Base-by-base conservation (phyloP, 345 rosid species). In the Barbarea vulgaris region DNA sequence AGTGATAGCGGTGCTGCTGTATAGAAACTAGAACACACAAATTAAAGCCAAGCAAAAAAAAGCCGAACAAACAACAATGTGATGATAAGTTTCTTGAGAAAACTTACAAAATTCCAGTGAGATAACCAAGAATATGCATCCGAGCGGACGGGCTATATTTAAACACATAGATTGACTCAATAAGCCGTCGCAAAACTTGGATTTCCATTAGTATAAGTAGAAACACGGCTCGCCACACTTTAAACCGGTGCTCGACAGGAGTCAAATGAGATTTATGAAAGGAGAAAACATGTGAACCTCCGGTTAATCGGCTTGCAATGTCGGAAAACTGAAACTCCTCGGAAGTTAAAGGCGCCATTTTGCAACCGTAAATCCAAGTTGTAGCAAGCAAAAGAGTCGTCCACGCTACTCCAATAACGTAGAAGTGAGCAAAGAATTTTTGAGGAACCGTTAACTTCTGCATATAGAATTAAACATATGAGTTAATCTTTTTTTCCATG, bases 371-470 rank as follows among this genome's bases (percentile, higher is more conserved):
- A 3, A 76, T 59, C 91, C 93, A 91, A 17, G 88, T 86, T 34
- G 80, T 64, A 66, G 73, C 74, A 9, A 89, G 89, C 65, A 91
- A 57, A 37, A 89, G 56, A 10, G 89, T 79, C 54, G 97, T 88
- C 96, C 96, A 89, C 5, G 77, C 73, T 63, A 82, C 88, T 70
- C 81, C 96, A 30, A 89, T 28, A 28, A 81, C 75, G 7, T 85
- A 91, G 52, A 91, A 89, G 83, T 91, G 97, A 48, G 82, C 70
- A 81, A 89, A 88, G 77, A 75, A 87, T 36, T 75, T 83, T 69
- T 85, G 96, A 77, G 97, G 97, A 75, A 91, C 83, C 1, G 88
- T 87, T 79, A 77, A 82, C 66, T 76, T 87, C 96, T 91, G 79
- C 88, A 83, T 25, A 41, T 5, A 62, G 34, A 62, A 62, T 39